Conservation (phyloP, 1,139 yeast genomes). For the Yamadazyma atlantica region DNA sequence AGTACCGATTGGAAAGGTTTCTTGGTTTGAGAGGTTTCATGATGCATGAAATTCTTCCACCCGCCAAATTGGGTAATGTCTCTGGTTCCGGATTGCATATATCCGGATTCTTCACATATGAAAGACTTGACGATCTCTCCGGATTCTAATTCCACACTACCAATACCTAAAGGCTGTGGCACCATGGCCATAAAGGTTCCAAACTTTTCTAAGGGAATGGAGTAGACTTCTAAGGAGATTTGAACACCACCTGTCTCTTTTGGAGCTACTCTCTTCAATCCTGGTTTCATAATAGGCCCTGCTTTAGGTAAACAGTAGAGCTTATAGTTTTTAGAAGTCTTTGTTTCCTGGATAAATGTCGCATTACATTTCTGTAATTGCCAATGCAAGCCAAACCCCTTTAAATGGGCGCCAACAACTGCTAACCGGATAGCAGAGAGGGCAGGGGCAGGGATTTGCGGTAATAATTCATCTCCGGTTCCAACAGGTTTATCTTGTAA, state of each 20-base stretch:
- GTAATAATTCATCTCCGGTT: conserved; percentile 30
- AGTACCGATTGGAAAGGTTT: conserved; percentile 81
- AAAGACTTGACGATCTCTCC: conserved; percentile 91
- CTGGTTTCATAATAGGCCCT: conserved; percentile 86
- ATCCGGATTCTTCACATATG: conserved; percentile 89
- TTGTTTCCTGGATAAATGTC: conserved; percentile 60
- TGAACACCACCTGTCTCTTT: conserved; percentile 48
- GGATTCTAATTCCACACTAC: conserved; percentile 75
- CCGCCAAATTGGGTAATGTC: conserved; percentile 88
- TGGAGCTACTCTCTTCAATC: conserved; percentile 62
- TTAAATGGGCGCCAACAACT: conserved; percentile 93
- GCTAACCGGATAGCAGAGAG: conserved; percentile 55
- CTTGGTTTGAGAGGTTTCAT: conserved; percentile 21
- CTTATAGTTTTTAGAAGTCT: conserved; percentile 70
- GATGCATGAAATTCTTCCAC: conserved; percentile 70
- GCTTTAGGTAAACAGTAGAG: conserved; percentile 81
- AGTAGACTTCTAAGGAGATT: conserved; percentile 77
- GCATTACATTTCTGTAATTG: conserved; percentile 87
- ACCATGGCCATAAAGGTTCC: conserved; percentile 85
- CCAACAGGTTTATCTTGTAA: conserved; percentile 42
- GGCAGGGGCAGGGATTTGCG: conserved; percentile 38
- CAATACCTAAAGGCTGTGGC: conserved; percentile 94
- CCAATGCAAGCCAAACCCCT: conserved; percentile 91
- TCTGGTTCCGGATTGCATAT: conserved; percentile 62
- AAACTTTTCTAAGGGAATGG: conserved; percentile 72